Evolutionary conservation across 768 basidiomycete genomes (phyloP), one percentile per base, ranked within the genome.

Genomic region (Mycena galopus): DNA sequence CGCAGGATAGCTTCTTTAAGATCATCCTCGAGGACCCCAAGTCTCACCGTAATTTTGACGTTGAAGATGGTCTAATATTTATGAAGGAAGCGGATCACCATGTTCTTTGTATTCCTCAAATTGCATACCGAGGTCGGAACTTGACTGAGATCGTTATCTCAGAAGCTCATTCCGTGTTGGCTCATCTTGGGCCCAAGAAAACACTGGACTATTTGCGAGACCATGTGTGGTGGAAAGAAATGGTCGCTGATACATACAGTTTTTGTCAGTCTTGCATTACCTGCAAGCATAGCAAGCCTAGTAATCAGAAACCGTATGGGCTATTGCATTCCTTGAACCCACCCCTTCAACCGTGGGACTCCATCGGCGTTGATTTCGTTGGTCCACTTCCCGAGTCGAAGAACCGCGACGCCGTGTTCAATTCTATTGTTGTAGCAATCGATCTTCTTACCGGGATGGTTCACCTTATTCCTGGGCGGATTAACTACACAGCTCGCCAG

Each of bases 141-240:
- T 6, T 63, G 10, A 29, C 30, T 2, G 62, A 63, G 30, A 63
- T 63, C 1, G 32, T 63, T 11, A 63, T 63, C 17, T 62, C 60
- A 1, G 60, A 62, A 21, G 60, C 60, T 0, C 60, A 62, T 11
- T 62, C 60, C 4, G 42, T 63, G 19, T 23, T 63, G 17, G 62
- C 62, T 21, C 62, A 63, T 14, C 47, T 63, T 3, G 62, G 62
- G 0, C 30, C 42, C 4, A n/a, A 39, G 30, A 63, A 63, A 47
- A 63, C 62, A 1, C 10, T 63, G 12, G 62, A 63, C n/a, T 63
- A 63, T 21, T 3, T 63, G 10, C 62, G 62, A 1, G 62, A 63
- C 62, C 62, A 63, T n/a, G 47, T 63, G 29, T 63, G 62, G 62
- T 63, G 62, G 62, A 63, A 63, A n/a, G 44, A 50, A 2, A 63